Percentiles rank a stretch among this genome's conserved stretches.
Conservation (phyloP, 164 flowering plant species). For the Chimonanthus praecox region DNA sequence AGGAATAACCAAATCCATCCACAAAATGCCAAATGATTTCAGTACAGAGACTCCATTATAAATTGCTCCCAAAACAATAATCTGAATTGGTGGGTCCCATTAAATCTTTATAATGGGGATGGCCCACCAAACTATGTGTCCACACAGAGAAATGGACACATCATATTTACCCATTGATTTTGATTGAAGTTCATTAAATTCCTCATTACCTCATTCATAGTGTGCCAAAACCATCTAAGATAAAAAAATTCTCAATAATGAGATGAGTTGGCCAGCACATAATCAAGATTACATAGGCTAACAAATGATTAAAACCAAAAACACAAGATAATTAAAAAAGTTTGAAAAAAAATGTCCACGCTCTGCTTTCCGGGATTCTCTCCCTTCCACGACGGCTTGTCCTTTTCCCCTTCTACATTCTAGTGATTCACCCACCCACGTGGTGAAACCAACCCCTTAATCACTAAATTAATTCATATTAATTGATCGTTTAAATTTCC, state of each 20-base stretch:
- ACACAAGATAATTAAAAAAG: neutral
- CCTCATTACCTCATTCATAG: too few relatives aligned
- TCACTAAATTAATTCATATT: neutral
- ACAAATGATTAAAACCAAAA: neutral
- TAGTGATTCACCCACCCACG: neutral
- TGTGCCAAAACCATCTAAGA: too few relatives aligned
- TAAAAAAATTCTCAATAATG: neutral
- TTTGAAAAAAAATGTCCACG: neutral
- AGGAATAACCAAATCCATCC: too few relatives aligned
- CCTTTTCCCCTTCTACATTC: conserved; percentile 2
- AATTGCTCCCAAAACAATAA: too few relatives aligned
- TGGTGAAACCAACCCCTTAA: neutral
- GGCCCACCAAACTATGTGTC: too few relatives aligned
- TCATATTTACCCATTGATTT: too few relatives aligned
- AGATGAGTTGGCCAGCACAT: conserved; percentile 7
- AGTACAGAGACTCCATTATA: too few relatives aligned
- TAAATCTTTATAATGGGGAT: too few relatives aligned
- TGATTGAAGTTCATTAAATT: too few relatives aligned
- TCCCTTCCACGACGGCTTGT: conserved; percentile 4
- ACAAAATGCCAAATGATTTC: too few relatives aligned
- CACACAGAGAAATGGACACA: too few relatives aligned
- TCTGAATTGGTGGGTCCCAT: too few relatives aligned
- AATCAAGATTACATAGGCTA: neutral
- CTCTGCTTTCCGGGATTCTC: conserved; percentile 7
- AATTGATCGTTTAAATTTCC: neutral